Conservation (phyloP, 805 yeast genomes). For the Metschnikowia kofuensis region DNA sequence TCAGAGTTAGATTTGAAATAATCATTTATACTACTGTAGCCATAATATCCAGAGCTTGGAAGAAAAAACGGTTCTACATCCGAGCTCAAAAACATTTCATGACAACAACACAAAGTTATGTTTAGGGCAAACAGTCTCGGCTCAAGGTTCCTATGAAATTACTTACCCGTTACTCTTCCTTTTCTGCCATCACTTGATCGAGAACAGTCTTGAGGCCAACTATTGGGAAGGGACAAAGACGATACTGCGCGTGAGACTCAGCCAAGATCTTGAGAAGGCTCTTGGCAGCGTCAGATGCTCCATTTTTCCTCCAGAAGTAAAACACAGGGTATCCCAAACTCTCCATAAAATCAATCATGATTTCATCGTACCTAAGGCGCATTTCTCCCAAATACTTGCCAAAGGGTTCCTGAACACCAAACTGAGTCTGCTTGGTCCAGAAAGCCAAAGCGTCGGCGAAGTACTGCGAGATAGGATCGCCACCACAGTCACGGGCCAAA, state of each 20-base stretch:
- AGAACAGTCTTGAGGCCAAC: background rate
- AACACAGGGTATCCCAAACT: background rate
- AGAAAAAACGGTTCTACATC: too few relatives aligned
- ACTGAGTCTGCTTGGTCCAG: background rate
- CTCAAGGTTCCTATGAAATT: too few relatives aligned
- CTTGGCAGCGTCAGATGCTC: background rate
- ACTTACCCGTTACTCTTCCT: background rate
- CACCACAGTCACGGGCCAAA: background rate
- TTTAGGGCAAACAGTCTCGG: too few relatives aligned
- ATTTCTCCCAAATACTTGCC: background rate
- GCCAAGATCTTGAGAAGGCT: background rate
- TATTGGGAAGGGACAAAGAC: background rate
- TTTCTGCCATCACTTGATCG: background rate
- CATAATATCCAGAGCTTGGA: too few relatives aligned
- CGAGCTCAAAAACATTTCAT: too few relatives aligned
- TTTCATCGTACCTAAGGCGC: background rate
- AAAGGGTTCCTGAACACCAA: background rate
- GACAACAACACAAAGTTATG: too few relatives aligned
- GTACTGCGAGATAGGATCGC: background rate
- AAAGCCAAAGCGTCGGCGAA: background rate
- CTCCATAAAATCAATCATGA: background rate
- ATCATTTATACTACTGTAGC: too few relatives aligned
- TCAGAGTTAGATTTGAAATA: too few relatives aligned
- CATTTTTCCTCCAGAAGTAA: background rate
- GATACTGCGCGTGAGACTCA: background rate